Base-by-base conservation (phyloP, 2,329 filamentous ascomycete genomes). In the Exophiala viscosa region DNA sequence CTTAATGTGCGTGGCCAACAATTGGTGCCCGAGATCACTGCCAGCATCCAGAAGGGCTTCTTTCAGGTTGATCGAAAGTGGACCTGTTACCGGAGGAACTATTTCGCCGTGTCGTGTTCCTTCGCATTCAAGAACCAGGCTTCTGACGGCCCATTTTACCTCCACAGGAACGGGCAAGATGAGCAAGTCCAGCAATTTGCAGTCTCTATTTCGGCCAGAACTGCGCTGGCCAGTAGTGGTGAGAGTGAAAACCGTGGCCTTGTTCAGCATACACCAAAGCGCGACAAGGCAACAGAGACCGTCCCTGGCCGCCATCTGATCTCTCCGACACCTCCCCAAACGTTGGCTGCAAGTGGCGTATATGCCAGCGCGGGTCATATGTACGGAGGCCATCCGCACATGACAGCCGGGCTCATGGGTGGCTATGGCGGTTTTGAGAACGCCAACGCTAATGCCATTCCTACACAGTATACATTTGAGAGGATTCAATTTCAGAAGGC, bases 401-500 rank as follows among this genome's bases (percentile, higher is more conserved):
- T 57, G 13, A 23, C 55, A 17, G n/a, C 54, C 10, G n/a, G 38
- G 7, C 48, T 52, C 31, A 45, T 60, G 48, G 52, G 52, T 5
- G 14, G n/a, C 8, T 58, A 45, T 45, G 44, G 46, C 14, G 31
- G 40, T 3, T 60, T 55, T 65, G 68, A 39, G 64, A 70, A 34
- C 66, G 67, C 9, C 11, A 38, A 39, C 11, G 38, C 48, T 10
- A 59, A 58, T 41, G 46, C 55, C 9, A 45, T 53, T 41, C 72
- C 72, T 1, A 70, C 68, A 6, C 74, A 76, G n/a, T 80, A 85
- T 52, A 80, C 77, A 0, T 96, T 95, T 66, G 90, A 96, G 66
- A 84, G 91, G 9, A 93, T 96, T 46, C 90, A 96, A 64, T 96
- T 96, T 79, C 95, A 95, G 69, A 88, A 89, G 60, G 90, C 91